Base-by-base conservation (phyloP, 2,329 filamentous ascomycete genomes). In the Chrysosporium queenslandicum region DNA sequence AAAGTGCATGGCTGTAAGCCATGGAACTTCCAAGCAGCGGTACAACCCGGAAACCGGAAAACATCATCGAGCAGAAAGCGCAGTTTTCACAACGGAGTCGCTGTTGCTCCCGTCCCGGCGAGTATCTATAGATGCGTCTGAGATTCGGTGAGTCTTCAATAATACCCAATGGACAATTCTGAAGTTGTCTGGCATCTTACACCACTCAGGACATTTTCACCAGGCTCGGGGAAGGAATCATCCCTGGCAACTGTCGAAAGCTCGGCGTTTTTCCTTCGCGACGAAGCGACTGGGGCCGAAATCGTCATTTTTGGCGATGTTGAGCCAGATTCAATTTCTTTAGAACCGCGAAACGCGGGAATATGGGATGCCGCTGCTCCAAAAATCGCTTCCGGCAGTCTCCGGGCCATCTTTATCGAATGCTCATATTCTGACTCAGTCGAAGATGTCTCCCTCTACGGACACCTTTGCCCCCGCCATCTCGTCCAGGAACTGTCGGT, bases 251-350 rank as follows among this genome's bases (percentile, higher is more conserved):
- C 59, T 23, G 70, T 67, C 55, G 88, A 96, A 65, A 94, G 87
- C 57, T 92, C 89, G 16, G 91, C 88, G 0, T 97, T 90, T 68
- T 97, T 98, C 68, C 86, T 98, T 58, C 85, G 87, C 34, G 86
- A 92, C 55, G 74, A 83, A 30, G 65, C 71, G 0, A 85, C 81
- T 0, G 78, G 80, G 1, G 78, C 78, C 29, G 91, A 98, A 68
- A 80, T 97, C 2, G 79, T 98, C 55, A 86, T 98, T 46, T 97
- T 96, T 64, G 92, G 92, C 16, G 92, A 98, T 59, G 87, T 97
- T 34, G 92, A 98, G 64, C 89, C 92, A 0, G 92, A 98, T 67
- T 84, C 82, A 7, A 70, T 97, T 23, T 94, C 88, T 0, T 69
- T 91, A 1, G 84, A 80, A 1, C 89, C 91, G 0, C 82, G 90